A percentile compares a stretch with the other conserved stretches of the same genome.
phyloP scores from a whole-genome alignment of 148 eudicot species.

The Bassia scoparia region DNA sequence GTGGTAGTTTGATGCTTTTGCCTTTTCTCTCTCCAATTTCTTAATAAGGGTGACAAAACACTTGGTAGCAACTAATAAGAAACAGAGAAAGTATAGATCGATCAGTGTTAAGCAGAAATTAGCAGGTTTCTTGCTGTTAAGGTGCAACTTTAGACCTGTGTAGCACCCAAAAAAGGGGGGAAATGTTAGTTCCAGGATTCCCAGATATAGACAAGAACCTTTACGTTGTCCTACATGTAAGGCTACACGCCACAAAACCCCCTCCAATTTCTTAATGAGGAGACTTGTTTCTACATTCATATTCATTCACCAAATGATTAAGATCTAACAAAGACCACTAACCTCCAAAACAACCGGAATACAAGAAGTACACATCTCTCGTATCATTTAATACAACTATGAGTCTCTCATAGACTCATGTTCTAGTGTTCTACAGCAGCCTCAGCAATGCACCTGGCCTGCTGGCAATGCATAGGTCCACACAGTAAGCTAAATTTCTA shows the following conservation, averaged over 20 bases:
- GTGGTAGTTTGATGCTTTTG: too few species aligned
- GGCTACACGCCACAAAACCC: not conserved
- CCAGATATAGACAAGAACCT: too few species aligned
- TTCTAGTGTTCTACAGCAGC: too few species aligned
- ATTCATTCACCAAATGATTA: not conserved
- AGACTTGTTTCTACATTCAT: not conserved
- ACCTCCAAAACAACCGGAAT: not conserved
- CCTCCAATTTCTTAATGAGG: not conserved
- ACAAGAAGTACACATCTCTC: not conserved
- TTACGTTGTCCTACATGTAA: not conserved
- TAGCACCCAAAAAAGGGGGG: not conserved
- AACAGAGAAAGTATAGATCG: too few species aligned
- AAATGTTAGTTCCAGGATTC: not conserved
- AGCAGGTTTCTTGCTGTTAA: not conserved
- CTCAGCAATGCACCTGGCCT: too few species aligned
- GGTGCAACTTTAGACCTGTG: not conserved
- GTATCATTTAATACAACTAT: too few species aligned
- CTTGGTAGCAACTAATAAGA: too few species aligned
- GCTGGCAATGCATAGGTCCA: too few species aligned
- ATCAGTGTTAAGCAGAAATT: not conserved
- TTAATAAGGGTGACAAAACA: too few species aligned
- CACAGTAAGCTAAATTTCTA: too few species aligned
- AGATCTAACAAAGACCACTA: not conserved
- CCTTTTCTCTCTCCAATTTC: too few species aligned
- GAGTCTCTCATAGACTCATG: not conserved